Percentiles rank a stretch among this genome's conserved stretches.
phyloP scores from a whole-genome alignment of 192 early-diverging fungal species.

The Paraglomus brasilianum region DNA sequence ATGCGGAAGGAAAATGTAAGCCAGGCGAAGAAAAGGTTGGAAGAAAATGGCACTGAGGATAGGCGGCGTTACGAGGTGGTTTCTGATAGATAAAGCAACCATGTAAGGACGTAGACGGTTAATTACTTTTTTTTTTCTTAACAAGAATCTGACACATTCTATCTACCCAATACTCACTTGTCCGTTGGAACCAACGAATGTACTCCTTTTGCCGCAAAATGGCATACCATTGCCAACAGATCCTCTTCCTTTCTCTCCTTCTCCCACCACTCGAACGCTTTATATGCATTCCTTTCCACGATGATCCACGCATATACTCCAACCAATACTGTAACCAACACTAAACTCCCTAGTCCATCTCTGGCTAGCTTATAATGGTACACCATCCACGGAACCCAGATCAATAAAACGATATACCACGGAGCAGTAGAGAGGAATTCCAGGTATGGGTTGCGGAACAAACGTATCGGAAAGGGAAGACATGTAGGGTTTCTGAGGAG shows the following conservation, averaged over 20 bases:
- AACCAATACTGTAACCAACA: conserved; percentile 45
- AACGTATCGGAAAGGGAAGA: conserved; percentile 66
- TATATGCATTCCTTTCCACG: conserved; percentile 77
- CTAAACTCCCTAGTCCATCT: conserved; percentile 33
- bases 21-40: conserved; percentile 52
- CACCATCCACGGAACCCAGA: conserved; percentile 62
- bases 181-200: conserved; percentile 97
- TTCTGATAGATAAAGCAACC: conserved; percentile 40
- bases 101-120: neutral
- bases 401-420: conserved; percentile 83
- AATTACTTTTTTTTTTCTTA: neutral
- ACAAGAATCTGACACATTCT: neutral
- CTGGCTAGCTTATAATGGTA: conserved; percentile 42
- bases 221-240: conserved; percentile 64
- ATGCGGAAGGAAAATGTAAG: conserved; percentile 57
- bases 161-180: conserved; percentile 46
- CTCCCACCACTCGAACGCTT: conserved; percentile 88
- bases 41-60: conserved; percentile 70
- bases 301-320: conserved; percentile 81
- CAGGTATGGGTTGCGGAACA: conserved; percentile 76
- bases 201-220: conserved; percentile 90
- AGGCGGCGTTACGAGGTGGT: conserved; percentile 93
- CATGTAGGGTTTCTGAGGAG: conserved; percentile 88
- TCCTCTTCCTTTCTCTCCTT: conserved; percentile 82
- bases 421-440: conserved; percentile 81